These are phyloP conservation scores for Xylariaceae sp. DNA, from an alignment of 2,329 filamentous ascomycete genomes.

Conservation along the genomic window DNA sequence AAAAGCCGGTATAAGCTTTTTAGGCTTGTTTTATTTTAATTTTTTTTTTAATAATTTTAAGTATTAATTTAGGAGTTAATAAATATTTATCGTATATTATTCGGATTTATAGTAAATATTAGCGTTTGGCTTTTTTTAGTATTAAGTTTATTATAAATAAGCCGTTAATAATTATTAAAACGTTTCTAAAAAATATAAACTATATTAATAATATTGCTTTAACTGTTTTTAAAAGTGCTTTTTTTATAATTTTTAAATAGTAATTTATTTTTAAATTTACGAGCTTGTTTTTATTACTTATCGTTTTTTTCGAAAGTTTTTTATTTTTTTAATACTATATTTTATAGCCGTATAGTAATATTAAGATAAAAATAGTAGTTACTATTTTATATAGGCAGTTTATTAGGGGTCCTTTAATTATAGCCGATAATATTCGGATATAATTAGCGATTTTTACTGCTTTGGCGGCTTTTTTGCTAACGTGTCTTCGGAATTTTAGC, in stretches of 20 bases:
- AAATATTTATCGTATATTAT: not conserved
- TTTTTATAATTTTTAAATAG: not conserved
- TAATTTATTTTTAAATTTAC: not conserved
- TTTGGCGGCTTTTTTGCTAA: conserved; percentile 1
- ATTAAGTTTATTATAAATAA: too few relatives aligned
- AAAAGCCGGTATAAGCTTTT: too few relatives aligned
- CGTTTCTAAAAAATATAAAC: too few relatives aligned
- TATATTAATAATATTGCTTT: not conserved
- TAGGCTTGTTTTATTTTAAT: not conserved
- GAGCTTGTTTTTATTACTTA: not conserved
- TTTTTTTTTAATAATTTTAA: conserved; percentile 1
- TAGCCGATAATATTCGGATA: not conserved
- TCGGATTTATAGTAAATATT: not conserved
- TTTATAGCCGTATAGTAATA: conserved; percentile 4
- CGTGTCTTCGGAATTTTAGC: not conserved
- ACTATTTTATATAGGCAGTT: conserved; percentile 2
- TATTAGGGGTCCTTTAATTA: not conserved
- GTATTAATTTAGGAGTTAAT: too few relatives aligned
- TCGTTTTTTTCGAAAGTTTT: not conserved
- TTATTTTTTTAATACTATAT: not conserved
- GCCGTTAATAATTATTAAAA: too few relatives aligned
- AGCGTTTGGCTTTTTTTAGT: not conserved
- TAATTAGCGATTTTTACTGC: conserved; percentile 4
- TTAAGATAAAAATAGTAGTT: not conserved
- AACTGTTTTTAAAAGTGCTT: not conserved